A percentile compares a stretch with the other conserved stretches of the same genome.
Evolutionary conservation across 1,284 basidiomycete genomes (phyloP).

Genomic region (Rhodotorula mucilaginosa): DNA sequence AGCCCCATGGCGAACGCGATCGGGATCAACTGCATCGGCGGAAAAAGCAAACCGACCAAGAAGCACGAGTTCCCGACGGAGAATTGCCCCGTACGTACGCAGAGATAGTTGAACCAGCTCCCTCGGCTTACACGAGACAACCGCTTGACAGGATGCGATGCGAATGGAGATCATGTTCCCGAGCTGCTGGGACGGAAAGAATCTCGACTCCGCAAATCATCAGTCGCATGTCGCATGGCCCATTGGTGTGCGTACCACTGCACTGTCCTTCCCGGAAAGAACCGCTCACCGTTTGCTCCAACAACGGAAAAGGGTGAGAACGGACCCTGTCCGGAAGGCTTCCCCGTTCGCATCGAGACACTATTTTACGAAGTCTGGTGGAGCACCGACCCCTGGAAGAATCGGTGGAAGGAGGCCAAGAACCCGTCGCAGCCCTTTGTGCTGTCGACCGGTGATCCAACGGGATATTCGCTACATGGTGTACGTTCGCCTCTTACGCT

Average conservation of each 20-base stretch:
- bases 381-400: slow-evolving; percentile 16
- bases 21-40: slow-evolving; percentile 27
- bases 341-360: slow-evolving; percentile 14
- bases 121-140: neutral
- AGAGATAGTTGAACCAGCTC: no score
- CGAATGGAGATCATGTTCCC: slow-evolving; percentile 31
- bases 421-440: slow-evolving; percentile 30
- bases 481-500: no score
- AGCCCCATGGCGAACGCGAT: slow-evolving; percentile 13
- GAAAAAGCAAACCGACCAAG: neutral
- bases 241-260: neutral
- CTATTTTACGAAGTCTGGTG: slow-evolving; percentile 19
- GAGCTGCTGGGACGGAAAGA: slow-evolving; percentile 54
- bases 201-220: slow-evolving; percentile 53
- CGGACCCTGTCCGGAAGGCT: slow-evolving; percentile 7
- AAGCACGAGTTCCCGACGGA: slow-evolving; percentile 9
- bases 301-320: slow-evolving; percentile 4
- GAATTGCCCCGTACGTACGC: slow-evolving; percentile 14
- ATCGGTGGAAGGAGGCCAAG: slow-evolving; percentile 17
- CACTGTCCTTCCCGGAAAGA: neutral
- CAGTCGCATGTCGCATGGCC: slow-evolving; percentile 40
- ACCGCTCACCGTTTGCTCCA: neutral
- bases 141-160: slow-evolving; percentile 3
- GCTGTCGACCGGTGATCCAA: slow-evolving; percentile 18
- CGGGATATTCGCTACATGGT: slow-evolving; percentile 5